Base-by-base conservation (phyloP, 768 basidiomycete genomes). In the Tylopilus subfusipes region DNA sequence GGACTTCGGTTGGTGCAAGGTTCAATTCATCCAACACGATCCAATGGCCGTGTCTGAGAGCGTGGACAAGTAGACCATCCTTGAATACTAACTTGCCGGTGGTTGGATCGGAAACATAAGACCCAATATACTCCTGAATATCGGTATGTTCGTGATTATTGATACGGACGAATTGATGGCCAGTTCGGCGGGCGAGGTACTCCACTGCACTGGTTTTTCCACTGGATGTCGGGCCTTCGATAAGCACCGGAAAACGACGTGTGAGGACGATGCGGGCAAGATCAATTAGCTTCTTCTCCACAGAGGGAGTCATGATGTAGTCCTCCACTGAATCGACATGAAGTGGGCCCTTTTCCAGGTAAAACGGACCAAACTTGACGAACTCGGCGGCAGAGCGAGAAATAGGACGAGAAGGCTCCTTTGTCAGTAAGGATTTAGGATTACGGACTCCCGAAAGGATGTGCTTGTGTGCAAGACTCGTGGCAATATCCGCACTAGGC, bases 61-160 rank as follows among this genome's bases (percentile, higher is more conserved):
- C 96, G 45, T 88, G 90, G 11, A 98, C 93, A 22, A 99, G 80
- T 1, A 99, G 74, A 10, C 97, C 97, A 67, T 99, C 97, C 62
- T 88, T 88, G 74, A 97, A 98, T 10, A 91, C 84, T 16, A 98
- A 81, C 70, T 93, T 95, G n/a, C 97, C 97, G 0, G 93, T 92
- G 14, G 80, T 67, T 9, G 93, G 85, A 68, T 98, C 94, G 3
- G 97, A 95, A 22, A 95, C 84, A 66, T 99, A 99, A 0, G 93
- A 93, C 3, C 97, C 97, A 43, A 98, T 79, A 66, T 99, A 99
- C 68, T 99, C 97, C 66, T 99, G 97, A 47, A 99, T 97, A 66
- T 99, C 97, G 6, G 97, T 99, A 66, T 98, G 97, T 59, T 99
- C 97, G 73, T 99, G 97, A 64, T 99, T 99, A 75, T 99, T 99